These are phyloP conservation scores for Penicillium silybi DNA, from an alignment of 495 filamentous ascomycete genomes.

Conservation along the genomic window DNA sequence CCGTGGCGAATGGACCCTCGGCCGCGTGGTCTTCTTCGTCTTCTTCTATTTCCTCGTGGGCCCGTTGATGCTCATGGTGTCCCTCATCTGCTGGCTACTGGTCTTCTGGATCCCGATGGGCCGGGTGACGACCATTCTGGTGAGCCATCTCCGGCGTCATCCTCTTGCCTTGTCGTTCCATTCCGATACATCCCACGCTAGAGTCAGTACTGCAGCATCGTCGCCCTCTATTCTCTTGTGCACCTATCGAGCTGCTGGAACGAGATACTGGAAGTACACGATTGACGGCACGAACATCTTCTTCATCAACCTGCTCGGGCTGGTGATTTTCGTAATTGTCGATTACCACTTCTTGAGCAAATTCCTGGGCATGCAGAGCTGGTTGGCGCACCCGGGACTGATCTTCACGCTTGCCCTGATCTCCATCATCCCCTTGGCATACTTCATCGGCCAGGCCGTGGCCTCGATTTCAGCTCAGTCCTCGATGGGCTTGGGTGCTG, in stretches of 20 bases:
- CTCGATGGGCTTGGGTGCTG: constrained; percentile 98
- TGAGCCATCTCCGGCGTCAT: constrained; percentile 88
- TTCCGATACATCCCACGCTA: constrained; percentile 72
- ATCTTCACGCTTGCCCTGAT: constrained; percentile 81
- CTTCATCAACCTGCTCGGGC: constrained; percentile 89
- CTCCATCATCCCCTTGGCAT: constrained; percentile 95
- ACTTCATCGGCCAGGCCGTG: constrained; percentile 98
- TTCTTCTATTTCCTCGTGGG: constrained; percentile 95
- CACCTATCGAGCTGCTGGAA: constrained; percentile 91
- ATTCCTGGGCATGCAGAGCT: constrained; percentile 61
- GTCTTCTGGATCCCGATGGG: constrained; percentile 99
- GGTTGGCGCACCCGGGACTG: constrained; percentile 73
- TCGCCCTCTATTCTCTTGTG: constrained; percentile 89
- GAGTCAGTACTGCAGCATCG: constrained; percentile 55
- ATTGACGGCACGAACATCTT: constrained; percentile 98
- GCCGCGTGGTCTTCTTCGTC: constrained; percentile 90
- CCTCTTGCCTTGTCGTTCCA: constrained; percentile 91
- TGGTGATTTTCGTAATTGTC: constrained; percentile 88
- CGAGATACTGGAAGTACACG: constrained; percentile 99
- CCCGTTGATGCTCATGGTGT: constrained; percentile 82
- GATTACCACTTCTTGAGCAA: constrained; percentile 78
- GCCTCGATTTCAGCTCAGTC: constrained; percentile 99
- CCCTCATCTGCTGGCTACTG: constrained; percentile 86
- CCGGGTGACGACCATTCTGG: constrained; percentile 84
- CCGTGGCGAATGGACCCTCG: constrained; percentile 90